Conservation (phyloP, 441 rosid species). For the Populus hybrid region DNA sequence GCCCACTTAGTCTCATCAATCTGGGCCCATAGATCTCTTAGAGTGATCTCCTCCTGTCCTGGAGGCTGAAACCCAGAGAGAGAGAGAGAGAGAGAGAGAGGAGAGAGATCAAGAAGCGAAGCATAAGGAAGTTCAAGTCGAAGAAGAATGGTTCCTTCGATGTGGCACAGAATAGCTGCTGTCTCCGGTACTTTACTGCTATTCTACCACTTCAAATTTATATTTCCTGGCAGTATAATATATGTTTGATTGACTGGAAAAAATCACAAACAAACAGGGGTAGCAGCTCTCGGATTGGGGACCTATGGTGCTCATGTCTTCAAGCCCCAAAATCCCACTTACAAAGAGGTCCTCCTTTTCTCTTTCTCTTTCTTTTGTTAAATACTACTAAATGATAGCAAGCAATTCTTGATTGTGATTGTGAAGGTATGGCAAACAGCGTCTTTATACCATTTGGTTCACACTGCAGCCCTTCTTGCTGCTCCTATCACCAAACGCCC, state of each 20-base stretch:
- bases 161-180: conserved; percentile 88
- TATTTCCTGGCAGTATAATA: not conserved
- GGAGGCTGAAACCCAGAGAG: not conserved
- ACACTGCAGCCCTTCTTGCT: conserved; percentile 84
- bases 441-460: conserved; percentile 87
- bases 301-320: conserved; percentile 83
- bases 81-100: not conserved
- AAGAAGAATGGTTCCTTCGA: conserved; percentile 45
- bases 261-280: conserved; percentile 38
- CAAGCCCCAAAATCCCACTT: conserved; percentile 74
- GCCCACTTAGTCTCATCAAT: not conserved
- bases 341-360: conserved; percentile 51
- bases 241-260: not conserved
- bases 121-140: not conserved
- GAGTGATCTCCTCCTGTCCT: not conserved
- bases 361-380: not conserved
- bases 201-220: not conserved
- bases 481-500: conserved; percentile 74
- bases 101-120: not conserved
- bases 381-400: not conserved
- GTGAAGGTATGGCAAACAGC: conserved; percentile 93
- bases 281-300: conserved; percentile 85
- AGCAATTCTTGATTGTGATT: conserved; percentile 7
- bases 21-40: not conserved
- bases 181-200: conserved; percentile 45